Percentiles rank a stretch among this genome's conserved stretches.
Conservation (phyloP, 805 yeast genomes). For the Ogataea glucozyma region DNA sequence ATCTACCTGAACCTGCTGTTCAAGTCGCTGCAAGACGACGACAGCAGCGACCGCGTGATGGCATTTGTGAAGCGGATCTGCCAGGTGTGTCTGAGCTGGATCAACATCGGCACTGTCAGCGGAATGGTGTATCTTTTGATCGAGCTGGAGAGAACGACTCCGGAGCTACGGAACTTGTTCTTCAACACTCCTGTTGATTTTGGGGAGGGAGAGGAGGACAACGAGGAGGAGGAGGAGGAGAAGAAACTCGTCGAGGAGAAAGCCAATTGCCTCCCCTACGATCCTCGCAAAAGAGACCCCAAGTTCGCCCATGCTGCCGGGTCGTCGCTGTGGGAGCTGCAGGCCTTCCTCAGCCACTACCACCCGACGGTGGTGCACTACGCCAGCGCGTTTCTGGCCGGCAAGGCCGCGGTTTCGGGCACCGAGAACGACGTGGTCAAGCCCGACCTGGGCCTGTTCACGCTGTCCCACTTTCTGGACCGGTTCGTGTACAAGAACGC, state of each 20-base stretch:
- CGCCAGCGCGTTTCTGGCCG: slow-evolving; percentile 62
- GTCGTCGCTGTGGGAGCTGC: slow-evolving; percentile 85
- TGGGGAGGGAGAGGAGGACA: slow-evolving; percentile 45
- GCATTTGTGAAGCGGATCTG: slow-evolving; percentile 90
- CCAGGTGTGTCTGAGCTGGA: slow-evolving; percentile 84
- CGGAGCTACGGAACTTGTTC: slow-evolving; percentile 66
- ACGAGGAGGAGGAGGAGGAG: slow-evolving; percentile 34
- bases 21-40: slow-evolving; percentile 78
- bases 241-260: slow-evolving; percentile 16
- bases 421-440: slow-evolving; percentile 39
- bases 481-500: slow-evolving; percentile 94
- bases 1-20: slow-evolving; percentile 83
- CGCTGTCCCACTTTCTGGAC: slow-evolving; percentile 88
- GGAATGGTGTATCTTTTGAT: slow-evolving; percentile 78
- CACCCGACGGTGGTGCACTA: slow-evolving; percentile 90
- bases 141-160: slow-evolving; percentile 63
- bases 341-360: slow-evolving; percentile 72
- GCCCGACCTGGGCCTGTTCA: slow-evolving; percentile 89
- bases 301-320: slow-evolving; percentile 79
- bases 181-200: slow-evolving; percentile 53
- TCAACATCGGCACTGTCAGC: slow-evolving; percentile 81
- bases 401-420: slow-evolving; percentile 37
- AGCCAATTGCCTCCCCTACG: slow-evolving; percentile 46
- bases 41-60: slow-evolving; percentile 61
- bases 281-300: slow-evolving; percentile 92